phyloP scores from a whole-genome alignment of 78 protist genomes.

The Mastigamoeba balamuthi region DNA sequence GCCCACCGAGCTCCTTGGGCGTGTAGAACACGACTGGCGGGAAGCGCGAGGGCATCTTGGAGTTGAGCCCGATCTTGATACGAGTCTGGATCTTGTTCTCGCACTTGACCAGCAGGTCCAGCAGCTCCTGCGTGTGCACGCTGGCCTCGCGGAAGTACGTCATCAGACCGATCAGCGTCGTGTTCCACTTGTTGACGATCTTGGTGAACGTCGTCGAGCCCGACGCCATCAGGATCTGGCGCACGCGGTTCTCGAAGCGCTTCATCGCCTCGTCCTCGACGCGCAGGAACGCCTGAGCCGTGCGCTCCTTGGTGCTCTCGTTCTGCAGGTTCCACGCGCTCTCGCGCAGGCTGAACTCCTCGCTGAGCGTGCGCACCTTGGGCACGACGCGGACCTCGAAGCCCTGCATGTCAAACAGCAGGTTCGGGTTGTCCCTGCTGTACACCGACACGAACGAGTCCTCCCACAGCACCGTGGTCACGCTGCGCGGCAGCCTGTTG shows the following conservation, averaged over 20 bases:
- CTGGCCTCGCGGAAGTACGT: conserved; percentile 96
- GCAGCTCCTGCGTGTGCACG: conserved; percentile 83
- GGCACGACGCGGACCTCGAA: conserved; percentile 56
- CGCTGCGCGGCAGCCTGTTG: conserved; percentile 94
- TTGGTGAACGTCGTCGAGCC: conserved; percentile 98
- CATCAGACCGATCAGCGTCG: conserved; percentile 93
- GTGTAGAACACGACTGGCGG: conserved; percentile 99
- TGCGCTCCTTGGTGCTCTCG: conserved; percentile 89
- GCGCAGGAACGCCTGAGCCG: conserved; percentile 94
- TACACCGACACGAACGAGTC: conserved; percentile 89
- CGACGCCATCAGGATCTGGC: conserved; percentile 94
- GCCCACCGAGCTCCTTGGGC: conserved; percentile 99
- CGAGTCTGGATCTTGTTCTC: conserved; percentile 99
- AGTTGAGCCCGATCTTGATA: conserved; percentile 98
- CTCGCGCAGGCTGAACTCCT: conserved; percentile 37
- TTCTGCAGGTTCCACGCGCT: conserved; percentile 97
- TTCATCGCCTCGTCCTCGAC: conserved; percentile 77
- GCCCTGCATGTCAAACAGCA: conserved; percentile 64
- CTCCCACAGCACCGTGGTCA: conserved; percentile 89
- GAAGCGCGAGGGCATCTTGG: conserved; percentile 99
- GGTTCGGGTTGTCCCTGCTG: conserved; percentile 95
- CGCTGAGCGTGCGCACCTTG: conserved; percentile 15
- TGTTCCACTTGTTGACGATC: conserved; percentile 98
- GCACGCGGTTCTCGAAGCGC: conserved; percentile 88
- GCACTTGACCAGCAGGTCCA: conserved; percentile 96